phyloP scores from a whole-genome alignment of 352 stramenopile species.

The Pythium brassicae region DNA sequence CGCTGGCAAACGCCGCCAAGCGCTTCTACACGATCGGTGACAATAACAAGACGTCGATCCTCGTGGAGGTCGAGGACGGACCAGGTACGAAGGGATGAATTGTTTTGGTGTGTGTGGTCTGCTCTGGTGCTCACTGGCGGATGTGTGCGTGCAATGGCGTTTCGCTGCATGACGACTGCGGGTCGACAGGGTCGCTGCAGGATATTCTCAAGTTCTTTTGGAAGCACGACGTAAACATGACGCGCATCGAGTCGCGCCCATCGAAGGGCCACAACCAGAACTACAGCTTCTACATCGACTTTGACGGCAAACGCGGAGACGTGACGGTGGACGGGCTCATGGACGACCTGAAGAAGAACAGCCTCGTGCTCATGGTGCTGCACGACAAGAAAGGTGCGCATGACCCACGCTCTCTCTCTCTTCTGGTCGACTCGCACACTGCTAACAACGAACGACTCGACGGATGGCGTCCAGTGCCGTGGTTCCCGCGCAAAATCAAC shows the following conservation, averaged over 20 bases:
- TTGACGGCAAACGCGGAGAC: conserved; percentile 85
- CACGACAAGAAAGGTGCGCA: conserved; percentile 91
- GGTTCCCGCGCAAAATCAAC: conserved; percentile 83
- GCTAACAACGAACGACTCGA: background rate
- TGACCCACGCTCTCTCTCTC: no score
- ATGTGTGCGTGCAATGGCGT: background rate
- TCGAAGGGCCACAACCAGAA: conserved; percentile 75
- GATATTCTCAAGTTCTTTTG: conserved; percentile 96
- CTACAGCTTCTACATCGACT: conserved; percentile 94
- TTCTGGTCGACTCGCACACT: background rate
- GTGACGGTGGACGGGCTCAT: conserved; percentile 81
- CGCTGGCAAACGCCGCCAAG: conserved; percentile 2
- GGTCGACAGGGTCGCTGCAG: conserved; percentile 81
- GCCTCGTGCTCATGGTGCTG: conserved; percentile 88
- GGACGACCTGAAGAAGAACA: conserved; percentile 79
- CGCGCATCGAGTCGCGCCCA: conserved; percentile 94
- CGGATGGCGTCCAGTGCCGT: conserved; percentile 41
- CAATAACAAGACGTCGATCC: conserved; percentile 69
- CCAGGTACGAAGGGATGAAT: conserved; percentile 20
- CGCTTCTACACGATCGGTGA: conserved; percentile 24
- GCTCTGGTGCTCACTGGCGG: background rate
- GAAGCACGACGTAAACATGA: conserved; percentile 97
- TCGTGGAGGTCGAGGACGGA: conserved; percentile 71
- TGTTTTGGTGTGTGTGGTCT: background rate
- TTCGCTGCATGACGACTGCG: no score